phyloP scores from a whole-genome alignment of 495 filamentous ascomycete species.

The Penicillium ochrochloron region DNA sequence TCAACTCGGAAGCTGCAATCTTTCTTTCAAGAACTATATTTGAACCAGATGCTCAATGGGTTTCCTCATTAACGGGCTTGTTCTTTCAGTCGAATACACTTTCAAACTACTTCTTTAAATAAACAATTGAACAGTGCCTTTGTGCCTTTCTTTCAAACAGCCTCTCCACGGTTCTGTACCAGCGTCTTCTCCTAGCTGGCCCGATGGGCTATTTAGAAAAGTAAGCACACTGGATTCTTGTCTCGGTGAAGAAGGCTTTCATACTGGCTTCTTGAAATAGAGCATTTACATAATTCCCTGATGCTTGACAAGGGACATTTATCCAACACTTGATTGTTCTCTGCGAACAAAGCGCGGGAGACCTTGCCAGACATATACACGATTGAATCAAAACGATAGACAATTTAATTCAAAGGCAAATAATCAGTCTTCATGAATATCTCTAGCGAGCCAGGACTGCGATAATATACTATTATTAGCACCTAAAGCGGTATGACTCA shows the following conservation, averaged over 20 bases:
- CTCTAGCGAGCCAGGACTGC: too few relatives aligned
- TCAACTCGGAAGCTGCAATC: not conserved
- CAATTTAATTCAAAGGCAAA: too few relatives aligned
- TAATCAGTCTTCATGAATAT: too few relatives aligned
- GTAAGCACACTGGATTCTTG: not conserved
- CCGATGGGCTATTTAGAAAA: not conserved
- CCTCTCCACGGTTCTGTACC: not conserved
- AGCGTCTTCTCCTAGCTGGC: not conserved
- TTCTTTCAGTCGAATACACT: not conserved
- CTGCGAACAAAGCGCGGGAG: too few relatives aligned
- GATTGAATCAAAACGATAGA: too few relatives aligned
- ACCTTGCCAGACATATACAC: too few relatives aligned
- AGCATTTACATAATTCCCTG: too few relatives aligned
- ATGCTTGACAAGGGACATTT: too few relatives aligned
- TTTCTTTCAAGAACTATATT: not conserved
- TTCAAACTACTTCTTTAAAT: not conserved
- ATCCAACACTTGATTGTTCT: too few relatives aligned
- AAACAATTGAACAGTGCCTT: not conserved
- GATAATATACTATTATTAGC: too few relatives aligned
- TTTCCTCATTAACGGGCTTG: not conserved
- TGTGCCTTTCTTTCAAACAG: not conserved
- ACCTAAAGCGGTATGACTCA: conserved; percentile 3
- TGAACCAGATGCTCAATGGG: not conserved
- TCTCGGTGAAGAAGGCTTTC: not conserved
- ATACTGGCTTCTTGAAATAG: too few relatives aligned